Evolutionary conservation across 352 stramenopile genomes (phyloP).

Genomic region (Proteromonas lacertae): DNA sequence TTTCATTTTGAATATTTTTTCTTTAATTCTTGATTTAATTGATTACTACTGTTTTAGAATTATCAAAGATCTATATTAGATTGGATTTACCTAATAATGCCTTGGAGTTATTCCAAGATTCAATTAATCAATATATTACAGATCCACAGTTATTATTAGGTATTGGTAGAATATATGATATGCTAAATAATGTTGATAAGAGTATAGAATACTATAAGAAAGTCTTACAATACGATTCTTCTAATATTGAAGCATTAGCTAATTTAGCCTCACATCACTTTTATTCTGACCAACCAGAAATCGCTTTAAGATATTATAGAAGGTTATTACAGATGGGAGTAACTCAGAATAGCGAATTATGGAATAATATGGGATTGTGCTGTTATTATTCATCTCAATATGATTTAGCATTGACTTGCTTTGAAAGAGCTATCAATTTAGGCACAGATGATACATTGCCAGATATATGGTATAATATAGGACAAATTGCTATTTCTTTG

Average conservation of each 20-base stretch:
- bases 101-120: constrained; percentile 33
- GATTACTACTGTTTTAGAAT: constrained; percentile 44
- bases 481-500: constrained; percentile 52
- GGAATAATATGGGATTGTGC: constrained; percentile 64
- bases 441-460: constrained; percentile 47
- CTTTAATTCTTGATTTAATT: no score
- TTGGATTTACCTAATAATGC: constrained; percentile 66
- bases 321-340: constrained; percentile 61
- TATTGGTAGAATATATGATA: constrained; percentile 50
- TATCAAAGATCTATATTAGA: constrained; percentile 63
- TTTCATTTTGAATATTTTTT: no score
- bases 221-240: constrained; percentile 36
- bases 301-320: constrained; percentile 57
- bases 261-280: constrained; percentile 61
- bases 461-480: constrained; percentile 72
- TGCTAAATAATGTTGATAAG: constrained; percentile 42
- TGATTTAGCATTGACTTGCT: constrained; percentile 62
- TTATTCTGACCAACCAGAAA: constrained; percentile 48
- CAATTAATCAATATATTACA: neutral
- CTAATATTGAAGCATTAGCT: constrained; percentile 49
- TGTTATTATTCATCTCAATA: constrained; percentile 67
- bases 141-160: constrained; percentile 24
- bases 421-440: constrained; percentile 41
- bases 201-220: constrained; percentile 39
- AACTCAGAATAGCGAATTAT: constrained; percentile 37